phyloP scores from a whole-genome alignment of 139 green algal genomes.

The Chlorella sp. region DNA sequence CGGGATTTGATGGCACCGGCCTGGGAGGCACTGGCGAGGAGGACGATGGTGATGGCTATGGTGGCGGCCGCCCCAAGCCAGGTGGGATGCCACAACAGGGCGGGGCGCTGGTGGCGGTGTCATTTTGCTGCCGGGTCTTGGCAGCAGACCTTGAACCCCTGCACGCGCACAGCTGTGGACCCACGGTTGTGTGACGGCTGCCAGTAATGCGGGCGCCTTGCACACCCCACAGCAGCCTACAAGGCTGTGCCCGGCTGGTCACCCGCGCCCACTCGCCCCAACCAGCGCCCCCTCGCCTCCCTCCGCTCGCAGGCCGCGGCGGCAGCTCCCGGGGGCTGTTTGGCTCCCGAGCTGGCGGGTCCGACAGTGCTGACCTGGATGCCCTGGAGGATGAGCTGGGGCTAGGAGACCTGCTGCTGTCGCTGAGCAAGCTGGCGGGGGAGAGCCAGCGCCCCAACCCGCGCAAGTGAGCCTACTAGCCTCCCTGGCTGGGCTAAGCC shows the following conservation, averaged over 20 bases:
- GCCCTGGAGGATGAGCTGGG: slow-evolving; percentile 31
- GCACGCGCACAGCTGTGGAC: no score
- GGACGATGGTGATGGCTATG: background rate
- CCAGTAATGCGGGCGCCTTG: no score
- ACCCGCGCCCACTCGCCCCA: background rate
- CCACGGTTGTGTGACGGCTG: no score
- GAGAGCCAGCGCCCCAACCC: slow-evolving; percentile 25
- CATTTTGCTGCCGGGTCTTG: background rate
- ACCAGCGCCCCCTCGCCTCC: background rate
- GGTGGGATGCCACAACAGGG: no score
- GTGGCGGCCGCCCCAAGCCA: background rate
- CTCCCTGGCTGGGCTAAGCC: no score
- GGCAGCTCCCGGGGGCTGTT: background rate
- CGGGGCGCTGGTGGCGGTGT: background rate
- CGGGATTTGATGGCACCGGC: background rate
- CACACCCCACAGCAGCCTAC: no score
- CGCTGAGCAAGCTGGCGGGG: slow-evolving; percentile 20
- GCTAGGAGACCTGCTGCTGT: slow-evolving; percentile 26
- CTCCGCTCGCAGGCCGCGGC: background rate
- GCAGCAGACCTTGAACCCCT: no score
- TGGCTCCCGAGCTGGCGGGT: background rate
- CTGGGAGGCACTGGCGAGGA: background rate
- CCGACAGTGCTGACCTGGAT: background rate
- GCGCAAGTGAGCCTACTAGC: slow-evolving; percentile 30
- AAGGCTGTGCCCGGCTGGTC: background rate